Percentiles rank a stretch among this genome's conserved stretches.
Conservation (phyloP, 106 monocot genomes). For the Gastrodia elata region DNA sequence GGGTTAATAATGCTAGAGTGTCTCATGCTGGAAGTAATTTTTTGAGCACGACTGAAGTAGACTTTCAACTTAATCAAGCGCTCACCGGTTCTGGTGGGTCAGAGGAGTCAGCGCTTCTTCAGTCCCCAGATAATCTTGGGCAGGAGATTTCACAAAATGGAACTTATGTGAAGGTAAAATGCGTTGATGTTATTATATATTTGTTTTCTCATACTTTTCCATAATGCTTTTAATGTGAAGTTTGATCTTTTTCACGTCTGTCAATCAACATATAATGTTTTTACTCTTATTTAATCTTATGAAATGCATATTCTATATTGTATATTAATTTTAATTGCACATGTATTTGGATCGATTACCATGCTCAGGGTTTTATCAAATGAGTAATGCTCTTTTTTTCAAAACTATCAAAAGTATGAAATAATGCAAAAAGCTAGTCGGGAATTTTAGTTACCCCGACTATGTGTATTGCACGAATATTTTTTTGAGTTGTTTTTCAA, state of each 20-base stretch:
- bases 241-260: background rate
- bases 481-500: too few species aligned
- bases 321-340: background rate
- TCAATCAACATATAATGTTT: background rate
- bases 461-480: too few species aligned
- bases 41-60: conserved; percentile 27
- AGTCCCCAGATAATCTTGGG: conserved; percentile 34
- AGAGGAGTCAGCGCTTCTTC: conserved; percentile 41
- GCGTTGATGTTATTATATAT: background rate
- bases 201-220: background rate
- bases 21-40: conserved; percentile 32
- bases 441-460: too few species aligned
- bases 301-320: background rate
- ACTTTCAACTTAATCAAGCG: conserved; percentile 45
- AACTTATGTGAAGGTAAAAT: conserved; percentile 62
- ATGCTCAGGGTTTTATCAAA: background rate
- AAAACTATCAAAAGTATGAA: too few species aligned
- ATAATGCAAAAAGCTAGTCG: too few species aligned
- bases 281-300: background rate
- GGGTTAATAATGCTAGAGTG: conserved; percentile 19
- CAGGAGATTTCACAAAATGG: conserved; percentile 32
- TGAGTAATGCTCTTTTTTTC: too few species aligned
- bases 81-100: conserved; percentile 37
- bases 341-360: background rate
- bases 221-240: background rate